A percentile compares a stretch with the other conserved stretches of the same genome.
phyloP scores from a whole-genome alignment of 192 early-diverging fungal genomes.

The Entophlyctis luteolus region DNA sequence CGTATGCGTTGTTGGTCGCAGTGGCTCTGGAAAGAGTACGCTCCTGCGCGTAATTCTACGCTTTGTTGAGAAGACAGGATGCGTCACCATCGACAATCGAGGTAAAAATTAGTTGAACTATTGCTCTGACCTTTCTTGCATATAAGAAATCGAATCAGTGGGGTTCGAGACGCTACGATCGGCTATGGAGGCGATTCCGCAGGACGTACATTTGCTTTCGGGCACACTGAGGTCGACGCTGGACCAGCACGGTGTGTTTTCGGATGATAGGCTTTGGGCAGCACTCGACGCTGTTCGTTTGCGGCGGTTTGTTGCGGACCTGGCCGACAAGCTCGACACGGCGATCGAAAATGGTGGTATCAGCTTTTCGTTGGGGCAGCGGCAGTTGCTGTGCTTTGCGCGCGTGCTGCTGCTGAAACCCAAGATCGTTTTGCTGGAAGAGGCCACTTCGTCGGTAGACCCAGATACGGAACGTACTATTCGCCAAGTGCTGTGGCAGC shows the following conservation, averaged over 20 bases:
- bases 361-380: conserved; percentile 76
- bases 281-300: conserved; percentile 59
- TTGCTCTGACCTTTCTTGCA: no score
- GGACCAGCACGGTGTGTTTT: conserved; percentile 56
- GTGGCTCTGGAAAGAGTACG: conserved; percentile 51
- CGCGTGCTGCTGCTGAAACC: conserved; percentile 24
- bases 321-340: conserved; percentile 60
- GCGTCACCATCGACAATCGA: conserved; percentile 62
- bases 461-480: conserved; percentile 68
- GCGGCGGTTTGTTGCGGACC: conserved; percentile 54
- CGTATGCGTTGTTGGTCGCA: conserved; percentile 49
- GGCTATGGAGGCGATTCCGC: conserved; percentile 52
- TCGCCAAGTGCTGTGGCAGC: conserved; percentile 42
- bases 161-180: conserved; percentile 41
- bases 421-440: conserved; percentile 37
- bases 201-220: conserved; percentile 54
- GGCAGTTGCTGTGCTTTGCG: conserved; percentile 54
- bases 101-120: no score
- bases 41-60: conserved; percentile 54
- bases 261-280: conserved; percentile 70
- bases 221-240: conserved; percentile 61
- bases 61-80: conserved; percentile 38
- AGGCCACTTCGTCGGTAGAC: conserved; percentile 49
- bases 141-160: conserved; percentile 32
- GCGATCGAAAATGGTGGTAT: conserved; percentile 61